Conservation (phyloP, 1,139 yeast species). For the Zygoascus meyerae region DNA sequence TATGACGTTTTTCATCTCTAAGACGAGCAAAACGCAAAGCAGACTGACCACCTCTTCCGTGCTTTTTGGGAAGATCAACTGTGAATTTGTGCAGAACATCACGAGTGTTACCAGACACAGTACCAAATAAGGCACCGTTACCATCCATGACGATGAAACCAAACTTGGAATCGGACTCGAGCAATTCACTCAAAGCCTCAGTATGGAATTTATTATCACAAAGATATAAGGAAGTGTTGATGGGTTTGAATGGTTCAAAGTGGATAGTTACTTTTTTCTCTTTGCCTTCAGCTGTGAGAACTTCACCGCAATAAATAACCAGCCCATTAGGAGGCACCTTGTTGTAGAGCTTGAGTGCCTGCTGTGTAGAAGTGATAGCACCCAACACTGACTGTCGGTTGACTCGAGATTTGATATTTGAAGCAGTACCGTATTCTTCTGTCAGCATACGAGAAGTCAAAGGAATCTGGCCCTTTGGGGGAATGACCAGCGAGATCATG, state of each 20-base stretch:
- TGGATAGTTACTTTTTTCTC: slow-evolving; percentile 92
- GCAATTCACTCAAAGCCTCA: slow-evolving; percentile 87
- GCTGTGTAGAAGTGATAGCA: slow-evolving; percentile 97
- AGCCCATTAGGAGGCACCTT: slow-evolving; percentile 90
- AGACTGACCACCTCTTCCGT: slow-evolving; percentile 99
- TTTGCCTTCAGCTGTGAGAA: slow-evolving; percentile 93
- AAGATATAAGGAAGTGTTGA: slow-evolving; percentile 87
- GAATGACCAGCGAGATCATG: slow-evolving; percentile 89
- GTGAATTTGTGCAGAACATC: slow-evolving; percentile 93
- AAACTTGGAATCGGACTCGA: slow-evolving; percentile 91
- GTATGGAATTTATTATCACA: slow-evolving; percentile 99
- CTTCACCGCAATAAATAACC: slow-evolving; percentile 97
- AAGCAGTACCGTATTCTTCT: slow-evolving; percentile 98
- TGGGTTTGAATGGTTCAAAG: slow-evolving; percentile 96
- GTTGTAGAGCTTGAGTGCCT: slow-evolving; percentile 83
- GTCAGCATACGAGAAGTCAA: slow-evolving; percentile 86
- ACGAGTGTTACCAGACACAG: slow-evolving; percentile 95
- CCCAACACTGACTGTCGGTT: slow-evolving; percentile 91
- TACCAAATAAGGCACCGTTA: slow-evolving; percentile 94
- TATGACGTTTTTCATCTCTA: slow-evolving; percentile 98
- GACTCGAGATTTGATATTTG: slow-evolving; percentile 94
- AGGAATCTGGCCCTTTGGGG: slow-evolving; percentile 92
- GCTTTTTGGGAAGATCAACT: slow-evolving; percentile 97
- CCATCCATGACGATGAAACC: slow-evolving; percentile 99
- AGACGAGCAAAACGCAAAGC: slow-evolving; percentile 98